Conservation (phyloP, 1,284 basidiomycete species). For the Ceratobasidium sp. region DNA sequence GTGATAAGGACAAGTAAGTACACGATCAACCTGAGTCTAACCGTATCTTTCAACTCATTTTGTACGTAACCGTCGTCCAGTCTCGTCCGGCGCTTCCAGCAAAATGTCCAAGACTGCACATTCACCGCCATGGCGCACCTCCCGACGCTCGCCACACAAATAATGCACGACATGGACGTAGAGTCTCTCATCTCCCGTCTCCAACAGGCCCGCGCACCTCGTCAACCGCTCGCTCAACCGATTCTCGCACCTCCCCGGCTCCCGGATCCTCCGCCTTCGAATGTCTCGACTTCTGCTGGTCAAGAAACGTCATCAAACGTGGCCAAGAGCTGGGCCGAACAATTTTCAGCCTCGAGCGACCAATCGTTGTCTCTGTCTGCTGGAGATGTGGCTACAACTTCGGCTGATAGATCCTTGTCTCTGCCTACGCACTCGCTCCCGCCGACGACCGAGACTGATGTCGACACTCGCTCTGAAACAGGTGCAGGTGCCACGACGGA, state of each 20-base stretch:
- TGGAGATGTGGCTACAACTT: constrained; percentile 36
- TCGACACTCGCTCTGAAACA: constrained; percentile 21
- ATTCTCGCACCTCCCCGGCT: constrained; percentile 20
- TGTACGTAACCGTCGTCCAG: neutral
- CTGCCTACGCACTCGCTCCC: constrained; percentile 38
- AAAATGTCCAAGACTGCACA: constrained; percentile 82
- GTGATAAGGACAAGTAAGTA: constrained; percentile 78
- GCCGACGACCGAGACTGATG: constrained; percentile 22
- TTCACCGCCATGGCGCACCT: constrained; percentile 84
- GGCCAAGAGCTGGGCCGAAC: constrained; percentile 61
- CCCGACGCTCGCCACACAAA: constrained; percentile 75
- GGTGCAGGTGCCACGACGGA: constrained; percentile 31
- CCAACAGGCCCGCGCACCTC: constrained; percentile 50
- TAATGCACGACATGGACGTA: constrained; percentile 81
- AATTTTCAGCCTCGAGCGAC: constrained; percentile 47
- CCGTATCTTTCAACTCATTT: neutral
- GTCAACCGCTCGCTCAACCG: constrained; percentile 22
- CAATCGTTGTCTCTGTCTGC: constrained; percentile 26
- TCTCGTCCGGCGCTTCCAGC: constrained; percentile 65
- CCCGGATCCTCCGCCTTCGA: constrained; percentile 31
- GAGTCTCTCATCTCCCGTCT: constrained; percentile 79
- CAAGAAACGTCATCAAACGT: constrained; percentile 14
- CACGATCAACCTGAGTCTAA: constrained; percentile 1
- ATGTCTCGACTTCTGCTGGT: constrained; percentile 34
- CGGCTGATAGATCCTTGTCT: constrained; percentile 36